A percentile compares a stretch with the other conserved stretches of the same genome.
Conservation (phyloP, 257 asterid species). For the Przewalskia tangutica region DNA sequence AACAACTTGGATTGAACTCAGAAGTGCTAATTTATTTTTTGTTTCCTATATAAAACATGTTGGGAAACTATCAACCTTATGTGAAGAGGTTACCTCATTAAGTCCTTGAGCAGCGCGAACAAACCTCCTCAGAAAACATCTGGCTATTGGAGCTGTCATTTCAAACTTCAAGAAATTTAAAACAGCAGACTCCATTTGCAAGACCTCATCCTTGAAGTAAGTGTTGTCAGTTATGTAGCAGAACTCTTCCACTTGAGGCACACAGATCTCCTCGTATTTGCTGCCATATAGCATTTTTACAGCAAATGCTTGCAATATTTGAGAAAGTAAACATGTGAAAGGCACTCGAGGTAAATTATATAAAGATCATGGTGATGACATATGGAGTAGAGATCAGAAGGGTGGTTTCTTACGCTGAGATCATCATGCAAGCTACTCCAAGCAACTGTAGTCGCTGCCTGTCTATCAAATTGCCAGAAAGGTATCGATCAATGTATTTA, state of each 20-base stretch:
- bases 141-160: constrained; percentile 75
- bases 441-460: constrained; percentile 76
- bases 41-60: not conserved
- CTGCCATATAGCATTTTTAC: constrained; percentile 28
- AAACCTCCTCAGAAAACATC: constrained; percentile 90
- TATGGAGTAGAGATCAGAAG: not conserved
- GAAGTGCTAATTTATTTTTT: not conserved
- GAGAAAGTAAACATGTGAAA: not conserved
- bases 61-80: not conserved
- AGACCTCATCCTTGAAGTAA: constrained; percentile 74
- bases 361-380: not conserved
- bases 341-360: not conserved
- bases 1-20: not conserved
- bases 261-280: constrained; percentile 89
- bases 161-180: constrained; percentile 76
- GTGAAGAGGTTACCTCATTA: constrained; percentile 42
- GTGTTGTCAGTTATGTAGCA: constrained; percentile 92
- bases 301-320: not conserved
- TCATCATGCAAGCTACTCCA: constrained; percentile 97
- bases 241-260: constrained; percentile 89
- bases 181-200: constrained; percentile 79
- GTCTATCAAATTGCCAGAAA: constrained; percentile 80
- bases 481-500: constrained; percentile 90
- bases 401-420: constrained; percentile 66
- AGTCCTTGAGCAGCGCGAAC: constrained; percentile 81